These are phyloP conservation scores for Fusarium ambrosium DNA, from an alignment of 2,329 filamentous ascomycete species.

Conservation along the genomic window DNA sequence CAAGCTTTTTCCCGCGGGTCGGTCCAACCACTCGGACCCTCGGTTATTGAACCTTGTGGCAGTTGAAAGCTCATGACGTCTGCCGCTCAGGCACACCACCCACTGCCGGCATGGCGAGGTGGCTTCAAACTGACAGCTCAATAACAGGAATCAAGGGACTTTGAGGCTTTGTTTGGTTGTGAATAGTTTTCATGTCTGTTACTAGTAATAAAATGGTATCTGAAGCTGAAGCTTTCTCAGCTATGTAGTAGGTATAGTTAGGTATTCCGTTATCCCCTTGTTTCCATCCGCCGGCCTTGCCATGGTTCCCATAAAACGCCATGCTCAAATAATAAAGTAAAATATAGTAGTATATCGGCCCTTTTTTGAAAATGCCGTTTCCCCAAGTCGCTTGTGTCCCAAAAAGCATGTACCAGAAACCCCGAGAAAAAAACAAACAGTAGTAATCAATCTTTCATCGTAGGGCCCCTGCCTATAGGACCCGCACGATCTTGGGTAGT, in stretches of 20 bases:
- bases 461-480: slow-evolving; percentile 16
- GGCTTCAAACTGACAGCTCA: neutral
- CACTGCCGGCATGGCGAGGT: slow-evolving; percentile 3
- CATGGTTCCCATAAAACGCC: slow-evolving; percentile 36
- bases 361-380: neutral
- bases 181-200: slow-evolving; percentile 28
- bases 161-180: neutral
- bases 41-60: slow-evolving; percentile 20
- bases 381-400: slow-evolving; percentile 1
- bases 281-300: slow-evolving; percentile 15
- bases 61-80: slow-evolving; percentile 33
- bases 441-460: neutral
- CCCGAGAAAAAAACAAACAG: neutral
- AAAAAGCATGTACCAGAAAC: neutral
- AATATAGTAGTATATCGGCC: slow-evolving; percentile 27
- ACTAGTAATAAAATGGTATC: slow-evolving; percentile 34
- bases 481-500: slow-evolving; percentile 40
- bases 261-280: slow-evolving; percentile 32
- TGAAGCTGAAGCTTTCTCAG: slow-evolving; percentile 24
- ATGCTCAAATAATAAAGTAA: slow-evolving; percentile 26
- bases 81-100: neutral
- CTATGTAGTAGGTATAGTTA: slow-evolving; percentile 16
- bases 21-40: slow-evolving; percentile 1
- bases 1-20: neutral
- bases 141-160: slow-evolving; percentile 12